Evolutionary conservation across 1,284 basidiomycete species (phyloP), one percentile per base, ranked within the genome.

Genomic region (Bondarzewia mesenterica): DNA sequence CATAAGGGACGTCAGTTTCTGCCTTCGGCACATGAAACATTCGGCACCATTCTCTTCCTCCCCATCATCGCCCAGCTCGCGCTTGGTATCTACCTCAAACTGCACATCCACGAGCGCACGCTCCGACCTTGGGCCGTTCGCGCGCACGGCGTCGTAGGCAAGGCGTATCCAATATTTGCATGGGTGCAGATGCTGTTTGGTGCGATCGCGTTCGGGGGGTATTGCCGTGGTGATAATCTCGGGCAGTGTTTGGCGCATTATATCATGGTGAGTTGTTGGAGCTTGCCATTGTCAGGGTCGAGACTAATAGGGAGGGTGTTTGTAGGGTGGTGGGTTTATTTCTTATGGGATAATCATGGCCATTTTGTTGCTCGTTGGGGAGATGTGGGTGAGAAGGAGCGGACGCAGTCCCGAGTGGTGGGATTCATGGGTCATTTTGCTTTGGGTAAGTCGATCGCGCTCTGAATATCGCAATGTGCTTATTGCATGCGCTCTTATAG

Each of bases 231-330:
- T 47, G 80, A 70, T 10, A 63, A 80, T 50, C 72, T 95, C 32
- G 83, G 84, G 43, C 85, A 96, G 73, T 85, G 93, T 64, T 78
- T 83, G 49, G 85, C 93, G 1, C 93, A 96, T 67, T 93, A 94
- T 61, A 90, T 93, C 58, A 92, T 93, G 89, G 80, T 76, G 44
- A 51, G 72, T 52, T 8, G 10, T 40, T 20, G n/a, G n/a, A n/a
- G n/a, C 38, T 8, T 40, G 10, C 18, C 38, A 20, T 40, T 8
- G 20, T 14, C 10, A 22, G 7, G 14, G 7, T 27, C 8, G 22
- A 37, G 42, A 22, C 51, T 44, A 18, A 3, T 36, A 3, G 22
- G 32, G 14, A n/a, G 8, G 42, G 14, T 16, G 0, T 40, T 35
- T 39, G 10, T 45, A 75, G 73, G 85, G 85, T 49, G 81, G 90